Evolutionary conservation across 2,329 filamentous ascomycete genomes (phyloP), one percentile per base, ranked within the genome.

Genomic region (Pseudogymnoascus pannorum): DNA sequence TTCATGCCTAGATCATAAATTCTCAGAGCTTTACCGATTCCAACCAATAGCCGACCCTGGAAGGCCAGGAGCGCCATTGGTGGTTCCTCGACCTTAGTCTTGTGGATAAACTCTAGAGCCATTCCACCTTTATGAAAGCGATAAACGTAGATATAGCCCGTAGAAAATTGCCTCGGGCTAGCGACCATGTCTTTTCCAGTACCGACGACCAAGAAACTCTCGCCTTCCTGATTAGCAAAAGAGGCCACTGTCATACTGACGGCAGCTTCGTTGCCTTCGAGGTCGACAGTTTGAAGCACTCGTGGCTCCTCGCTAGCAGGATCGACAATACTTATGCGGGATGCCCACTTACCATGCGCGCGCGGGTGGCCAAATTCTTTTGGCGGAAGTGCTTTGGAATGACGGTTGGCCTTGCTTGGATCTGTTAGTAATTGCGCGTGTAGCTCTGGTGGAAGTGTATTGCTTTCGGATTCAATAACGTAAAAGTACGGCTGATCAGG

Each of bases 1-100:
- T 89, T 88, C 81, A 96, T 88, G 65, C 95, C 94, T 14, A 97
- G 84, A 71, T 99, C 95, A 71, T 96, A 97, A 51, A 97, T 83
- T 60, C 91, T 85, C 22, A 99, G 76, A 36, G 88, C 86, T 67
- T 88, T 86, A 61, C 92, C 93, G 57, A 97, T 82, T 51, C 92
- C 94, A 14, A 88, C 88, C 3, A 95, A 77, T 0, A 99, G 79
- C 66, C 89, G 88, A 26, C 94, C 95, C 73, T 97, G 93, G 78
- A 99, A 99, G 3, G 86, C 81, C 16, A 94, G 79, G 14, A 99
- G 80, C 14, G 94, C 93, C 68, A 91, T 85, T 1, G 95, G 91
- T 2, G 92, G 92, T 66, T 92, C 87, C 66, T 95, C 91, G 5
- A 96, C 83, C 69, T 92, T 91, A 0, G 95, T 99, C 75, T 97